A percentile compares a stretch with the other conserved stretches of the same genome.
Conservation (phyloP, 768 basidiomycete species). For the Coprinopsis strossmayeri region DNA sequence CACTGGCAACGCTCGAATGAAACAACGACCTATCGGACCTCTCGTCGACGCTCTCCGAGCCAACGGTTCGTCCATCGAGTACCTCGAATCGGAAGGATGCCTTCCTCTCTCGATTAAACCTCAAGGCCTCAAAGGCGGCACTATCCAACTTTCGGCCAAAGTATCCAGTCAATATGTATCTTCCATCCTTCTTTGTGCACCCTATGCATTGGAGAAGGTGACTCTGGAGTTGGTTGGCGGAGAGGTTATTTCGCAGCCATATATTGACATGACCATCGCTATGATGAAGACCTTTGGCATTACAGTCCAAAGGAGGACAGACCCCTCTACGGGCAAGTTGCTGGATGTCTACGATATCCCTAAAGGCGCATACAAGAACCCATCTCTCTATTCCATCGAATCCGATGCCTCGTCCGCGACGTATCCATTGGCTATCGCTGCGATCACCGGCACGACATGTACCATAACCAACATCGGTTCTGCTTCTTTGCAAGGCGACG, state of each 20-base stretch:
- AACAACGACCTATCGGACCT: slow-evolving; percentile 94
- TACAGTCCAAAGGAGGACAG: slow-evolving; percentile 58
- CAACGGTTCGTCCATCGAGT: slow-evolving; percentile 77
- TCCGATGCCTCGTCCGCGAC: slow-evolving; percentile 94
- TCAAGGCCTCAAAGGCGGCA: slow-evolving; percentile 74
- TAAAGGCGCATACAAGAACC: slow-evolving; percentile 69
- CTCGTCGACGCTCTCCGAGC: slow-evolving; percentile 82
- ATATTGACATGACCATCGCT: slow-evolving; percentile 99
- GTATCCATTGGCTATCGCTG: slow-evolving; percentile 94
- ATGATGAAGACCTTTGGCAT: slow-evolving; percentile 97
- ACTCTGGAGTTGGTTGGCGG: slow-evolving; percentile 89
- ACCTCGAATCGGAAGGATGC: slow-evolving; percentile 75
- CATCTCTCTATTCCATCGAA: slow-evolving; percentile 82
- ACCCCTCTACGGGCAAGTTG: slow-evolving; percentile 48
- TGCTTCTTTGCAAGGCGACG: slow-evolving; percentile 92
- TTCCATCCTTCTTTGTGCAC: slow-evolving; percentile 93
- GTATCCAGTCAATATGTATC: slow-evolving; percentile 99
- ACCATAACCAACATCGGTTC: slow-evolving; percentile 91
- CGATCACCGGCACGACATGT: slow-evolving; percentile 94
- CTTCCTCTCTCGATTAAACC: slow-evolving; percentile 85
- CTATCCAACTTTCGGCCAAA: slow-evolving; percentile 83
- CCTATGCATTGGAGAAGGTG: slow-evolving; percentile 81
- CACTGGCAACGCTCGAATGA: slow-evolving; percentile 98
- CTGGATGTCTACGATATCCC: slow-evolving; percentile 89
- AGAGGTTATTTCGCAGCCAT: slow-evolving; percentile 95